Base-by-base conservation (phyloP, 1,284 basidiomycete species). In the Boletus sp. region DNA sequence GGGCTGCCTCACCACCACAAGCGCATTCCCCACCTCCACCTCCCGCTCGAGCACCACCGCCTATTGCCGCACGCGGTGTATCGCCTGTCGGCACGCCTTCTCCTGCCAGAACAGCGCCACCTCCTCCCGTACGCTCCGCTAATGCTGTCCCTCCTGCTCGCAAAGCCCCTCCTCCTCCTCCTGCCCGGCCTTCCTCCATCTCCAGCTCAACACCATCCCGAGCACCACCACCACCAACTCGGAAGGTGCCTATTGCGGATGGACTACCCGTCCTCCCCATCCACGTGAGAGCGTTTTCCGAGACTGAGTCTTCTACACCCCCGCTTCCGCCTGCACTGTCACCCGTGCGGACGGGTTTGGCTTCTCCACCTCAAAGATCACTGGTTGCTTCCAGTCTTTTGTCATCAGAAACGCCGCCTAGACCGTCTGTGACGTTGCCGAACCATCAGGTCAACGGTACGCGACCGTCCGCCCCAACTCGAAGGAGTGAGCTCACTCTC, bases 401-500 rank as follows among this genome's bases (percentile, higher is more conserved):
- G 14, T 37, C 63, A 2, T 52, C 71, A 1, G 73, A 73, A n/a
- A 44, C 61, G 4, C 64, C 70, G 5, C 10, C 63, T 21, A 63
- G 58, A 37, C 62, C 60, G 11, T 43, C 61, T 19, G 43, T 50
- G 27, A 52, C 35, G 11, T 14, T 52, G 5, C 60, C 55, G 4
- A 65, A 52, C 37, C 63, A 58, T 27, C 64, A 60, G 38, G 23
- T 48, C 37, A 80, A 77, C 56, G 78, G 75, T 25, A 63, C 62
- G 17, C 75, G 61, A 56, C 67, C 60, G n/a, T 30, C 69, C 19
- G 50, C 64, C 4, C 72, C 72, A 38, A 71, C 60, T 37, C 78
- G 83, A 33, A 88, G 83, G 77, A 89, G 88, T 89, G 74, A 71
- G 81, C 70, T 30, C 25, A 40, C 55, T 56, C 28, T 11, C 23